A percentile compares a stretch with the other conserved stretches of the same genome.
Conservation (phyloP, 306 rosid species). For the Abrus pulchellus region DNA sequence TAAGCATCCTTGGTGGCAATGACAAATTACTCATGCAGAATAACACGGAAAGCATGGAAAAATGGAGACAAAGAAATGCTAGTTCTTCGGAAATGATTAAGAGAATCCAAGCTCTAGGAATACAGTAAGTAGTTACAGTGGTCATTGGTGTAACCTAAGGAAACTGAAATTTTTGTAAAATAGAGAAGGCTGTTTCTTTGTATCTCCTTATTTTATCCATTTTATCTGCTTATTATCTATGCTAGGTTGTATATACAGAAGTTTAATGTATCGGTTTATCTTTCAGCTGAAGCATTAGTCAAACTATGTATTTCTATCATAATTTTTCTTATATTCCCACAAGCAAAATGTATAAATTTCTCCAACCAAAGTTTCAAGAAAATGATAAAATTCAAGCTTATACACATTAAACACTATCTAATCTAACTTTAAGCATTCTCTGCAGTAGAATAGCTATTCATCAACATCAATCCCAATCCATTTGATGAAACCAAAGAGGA, state of each 20-base stretch:
- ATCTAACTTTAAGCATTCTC: constrained; percentile 35
- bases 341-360: constrained; percentile 10
- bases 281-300: constrained; percentile 37
- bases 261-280: constrained; percentile 41
- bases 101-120: constrained; percentile 95
- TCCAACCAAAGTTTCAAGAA: constrained; percentile 24
- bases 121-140: constrained; percentile 62
- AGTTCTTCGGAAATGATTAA: constrained; percentile 67
- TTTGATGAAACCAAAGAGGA: constrained; percentile 82
- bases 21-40: constrained; percentile 58
- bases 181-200: constrained; percentile 29
- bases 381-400: constrained; percentile 33
- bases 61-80: constrained; percentile 75
- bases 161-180: constrained; percentile 41
- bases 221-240: constrained; percentile 37
- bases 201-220: constrained; percentile 37
- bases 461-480: constrained; percentile 88
- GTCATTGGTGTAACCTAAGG: constrained; percentile 11
- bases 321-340: constrained; percentile 33
- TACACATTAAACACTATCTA: constrained; percentile 37
- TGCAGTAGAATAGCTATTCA: constrained; percentile 53
- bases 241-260: constrained; percentile 43
- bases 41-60: constrained; percentile 68
- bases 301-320: constrained; percentile 25
- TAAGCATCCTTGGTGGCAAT: constrained; percentile 80